Evolutionary conservation across 2,329 filamentous ascomycete genomes (phyloP).

Genomic region (Didymosphaeria variabile): DNA sequence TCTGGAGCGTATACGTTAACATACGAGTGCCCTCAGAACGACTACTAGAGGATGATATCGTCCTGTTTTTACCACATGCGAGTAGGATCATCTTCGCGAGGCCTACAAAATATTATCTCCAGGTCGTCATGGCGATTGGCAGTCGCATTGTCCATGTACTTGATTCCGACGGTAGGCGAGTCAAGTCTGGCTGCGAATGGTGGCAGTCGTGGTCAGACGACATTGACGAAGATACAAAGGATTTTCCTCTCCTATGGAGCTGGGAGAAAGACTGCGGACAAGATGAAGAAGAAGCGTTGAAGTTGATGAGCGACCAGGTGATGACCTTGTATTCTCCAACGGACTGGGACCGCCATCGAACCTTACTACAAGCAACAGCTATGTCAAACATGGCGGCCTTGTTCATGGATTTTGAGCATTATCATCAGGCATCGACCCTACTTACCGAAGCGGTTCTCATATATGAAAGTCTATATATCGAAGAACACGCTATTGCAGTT

Average conservation of each 20-base stretch:
- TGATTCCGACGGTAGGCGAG: neutral
- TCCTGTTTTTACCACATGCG: neutral
- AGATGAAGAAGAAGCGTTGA: neutral
- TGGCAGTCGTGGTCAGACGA: slow-evolving; percentile 2
- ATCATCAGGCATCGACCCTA: neutral
- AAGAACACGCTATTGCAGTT: neutral
- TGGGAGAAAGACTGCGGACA: neutral
- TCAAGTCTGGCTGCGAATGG: no score
- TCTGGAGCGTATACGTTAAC: neutral
- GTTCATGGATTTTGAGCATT: neutral
- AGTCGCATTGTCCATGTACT: neutral
- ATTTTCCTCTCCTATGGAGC: slow-evolving; percentile 3
- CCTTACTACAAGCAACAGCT: neutral
- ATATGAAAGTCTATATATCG: neutral
- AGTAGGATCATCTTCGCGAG: slow-evolving; percentile 3
- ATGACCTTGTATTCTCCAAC: no score
- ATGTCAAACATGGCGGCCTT: neutral
- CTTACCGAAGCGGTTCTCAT: no score
- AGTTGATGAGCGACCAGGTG: neutral
- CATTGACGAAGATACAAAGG: neutral
- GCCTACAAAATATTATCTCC: neutral
- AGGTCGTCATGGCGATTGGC: neutral
- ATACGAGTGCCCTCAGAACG: neutral
- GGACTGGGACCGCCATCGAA: neutral
- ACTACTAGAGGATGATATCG: neutral